Conservation (phyloP, 2,329 filamentous ascomycete genomes). For the Bipolaris sorokiniana region DNA sequence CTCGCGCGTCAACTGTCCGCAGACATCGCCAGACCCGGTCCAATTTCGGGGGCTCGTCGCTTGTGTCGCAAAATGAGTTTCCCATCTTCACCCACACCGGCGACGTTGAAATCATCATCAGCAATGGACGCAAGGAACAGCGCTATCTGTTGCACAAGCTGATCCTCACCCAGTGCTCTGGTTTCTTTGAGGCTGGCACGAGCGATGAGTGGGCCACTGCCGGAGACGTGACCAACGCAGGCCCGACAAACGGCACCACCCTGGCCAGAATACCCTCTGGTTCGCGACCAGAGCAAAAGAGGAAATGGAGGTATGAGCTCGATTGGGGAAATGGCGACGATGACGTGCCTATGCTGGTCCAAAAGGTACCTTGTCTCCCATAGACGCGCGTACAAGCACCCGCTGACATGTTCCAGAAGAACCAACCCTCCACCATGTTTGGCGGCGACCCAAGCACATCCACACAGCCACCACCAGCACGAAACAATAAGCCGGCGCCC, state of each 20-base stretch:
- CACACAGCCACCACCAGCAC: conserved; percentile 59
- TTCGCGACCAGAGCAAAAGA: conserved; percentile 54
- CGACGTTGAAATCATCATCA: conserved; percentile 88
- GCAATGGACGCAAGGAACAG: conserved; percentile 72
- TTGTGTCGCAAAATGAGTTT: conserved; percentile 84
- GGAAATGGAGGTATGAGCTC: conserved; percentile 85
- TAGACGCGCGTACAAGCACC: background rate
- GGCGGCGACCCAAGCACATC: conserved; percentile 53
- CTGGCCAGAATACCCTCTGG: conserved; percentile 51
- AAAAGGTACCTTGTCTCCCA: conserved; percentile 63
- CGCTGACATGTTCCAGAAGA: conserved; percentile 26
- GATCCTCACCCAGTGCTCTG: conserved; percentile 86
- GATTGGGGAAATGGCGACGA: conserved; percentile 72
- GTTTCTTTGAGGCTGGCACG: conserved; percentile 89
- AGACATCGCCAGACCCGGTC: conserved; percentile 81
- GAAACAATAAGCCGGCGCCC: conserved; percentile 65
- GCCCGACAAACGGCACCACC: conserved; percentile 38
- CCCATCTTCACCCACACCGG: conserved; percentile 88
- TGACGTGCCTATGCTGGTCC: conserved; percentile 86
- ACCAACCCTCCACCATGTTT: conserved; percentile 63
- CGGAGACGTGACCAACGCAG: conserved; percentile 33
- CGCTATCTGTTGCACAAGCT: conserved; percentile 86
- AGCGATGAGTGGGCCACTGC: conserved; percentile 75
- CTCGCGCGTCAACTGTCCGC: conserved; percentile 61
- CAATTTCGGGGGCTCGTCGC: conserved; percentile 72